Evolutionary conservation across 768 basidiomycete genomes (phyloP).

Genomic region (Suillus subluteus): DNA sequence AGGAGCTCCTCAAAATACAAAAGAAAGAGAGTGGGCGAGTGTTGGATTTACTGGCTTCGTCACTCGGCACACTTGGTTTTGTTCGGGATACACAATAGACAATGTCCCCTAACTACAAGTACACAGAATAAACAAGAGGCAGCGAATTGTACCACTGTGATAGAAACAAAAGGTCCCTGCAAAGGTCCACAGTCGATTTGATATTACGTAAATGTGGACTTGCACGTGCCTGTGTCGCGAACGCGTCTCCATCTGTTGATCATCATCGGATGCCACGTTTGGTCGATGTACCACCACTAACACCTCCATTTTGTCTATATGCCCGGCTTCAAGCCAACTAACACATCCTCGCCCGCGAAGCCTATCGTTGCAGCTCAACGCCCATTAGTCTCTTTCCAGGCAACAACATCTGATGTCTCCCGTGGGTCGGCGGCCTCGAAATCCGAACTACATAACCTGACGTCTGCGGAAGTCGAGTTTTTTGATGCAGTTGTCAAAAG

Average conservation of each 20-base stretch:
- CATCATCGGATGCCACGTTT: conserved; percentile 7
- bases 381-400: conserved; percentile 8
- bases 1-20: conserved; percentile 66
- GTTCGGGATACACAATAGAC: conserved; percentile 60
- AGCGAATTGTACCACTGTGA: background rate
- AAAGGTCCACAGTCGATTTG: background rate
- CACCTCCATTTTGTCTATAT: conserved; percentile 29
- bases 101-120: conserved; percentile 26
- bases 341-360: conserved; percentile 51
- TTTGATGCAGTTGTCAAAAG: conserved; percentile 75
- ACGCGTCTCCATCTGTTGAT: conserved; percentile 19
- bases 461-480: conserved; percentile 63
- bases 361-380: conserved; percentile 26
- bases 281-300: conserved; percentile 8
- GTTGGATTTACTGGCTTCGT: conserved; percentile 72
- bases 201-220: background rate
- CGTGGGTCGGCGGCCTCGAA: conserved; percentile 42
- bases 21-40: conserved; percentile 77
- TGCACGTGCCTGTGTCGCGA: conserved; percentile 25
- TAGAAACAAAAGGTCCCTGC: too few species aligned
- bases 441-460: conserved; percentile 55
- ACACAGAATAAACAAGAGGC: background rate
- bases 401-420: conserved; percentile 40
- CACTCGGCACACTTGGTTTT: conserved; percentile 76
- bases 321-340: conserved; percentile 50